phyloP scores from a whole-genome alignment of 495 filamentous ascomycete genomes.

The Lophiotrema nucula region DNA sequence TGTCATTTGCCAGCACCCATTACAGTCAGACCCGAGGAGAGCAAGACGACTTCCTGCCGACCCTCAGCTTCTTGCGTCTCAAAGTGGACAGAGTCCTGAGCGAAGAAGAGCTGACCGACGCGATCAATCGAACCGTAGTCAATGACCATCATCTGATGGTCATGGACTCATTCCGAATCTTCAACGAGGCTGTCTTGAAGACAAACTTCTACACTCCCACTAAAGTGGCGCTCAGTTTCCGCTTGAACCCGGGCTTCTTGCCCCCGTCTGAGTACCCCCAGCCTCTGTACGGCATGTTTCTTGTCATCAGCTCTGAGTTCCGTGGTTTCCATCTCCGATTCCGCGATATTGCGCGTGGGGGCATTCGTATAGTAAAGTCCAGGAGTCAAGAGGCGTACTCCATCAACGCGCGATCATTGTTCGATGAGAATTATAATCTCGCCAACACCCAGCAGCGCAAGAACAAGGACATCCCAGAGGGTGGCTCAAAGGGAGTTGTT shows the following conservation, averaged over 20 bases:
- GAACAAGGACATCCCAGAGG: conserved; percentile 99
- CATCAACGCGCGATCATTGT: conserved; percentile 92
- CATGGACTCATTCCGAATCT: conserved; percentile 93
- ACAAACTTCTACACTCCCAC: conserved; percentile 99
- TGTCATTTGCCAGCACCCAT: conserved; percentile 88
- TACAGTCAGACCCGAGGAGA: conserved; percentile 78
- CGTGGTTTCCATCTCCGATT: conserved; percentile 97
- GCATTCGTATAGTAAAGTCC: conserved; percentile 98
- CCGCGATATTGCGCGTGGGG: conserved; percentile 93
- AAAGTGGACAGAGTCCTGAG: conserved; percentile 74
- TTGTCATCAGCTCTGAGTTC: conserved; percentile 94
- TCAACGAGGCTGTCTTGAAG: conserved; percentile 88
- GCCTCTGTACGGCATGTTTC: conserved; percentile 95
- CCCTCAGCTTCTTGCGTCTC: conserved; percentile 72
- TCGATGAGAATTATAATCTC: conserved; percentile 98
- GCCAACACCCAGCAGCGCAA: conserved; percentile 99
- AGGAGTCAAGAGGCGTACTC: conserved; percentile 90
- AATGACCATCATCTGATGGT: conserved; percentile 99
- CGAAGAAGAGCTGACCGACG: conserved; percentile 71
- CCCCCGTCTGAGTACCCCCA: conserved; percentile 90
- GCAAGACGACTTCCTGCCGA: conserved; percentile 76
- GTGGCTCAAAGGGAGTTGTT: conserved; percentile 96
- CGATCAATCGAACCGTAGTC: conserved; percentile 74
- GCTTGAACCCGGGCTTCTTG: conserved; percentile 83
- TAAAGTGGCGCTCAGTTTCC: conserved; percentile 96